Evolutionary conservation across 805 yeast genomes (phyloP), one percentile per base, ranked within the genome.

Genomic region (Wickerhamomyces subpelliculosus): DNA sequence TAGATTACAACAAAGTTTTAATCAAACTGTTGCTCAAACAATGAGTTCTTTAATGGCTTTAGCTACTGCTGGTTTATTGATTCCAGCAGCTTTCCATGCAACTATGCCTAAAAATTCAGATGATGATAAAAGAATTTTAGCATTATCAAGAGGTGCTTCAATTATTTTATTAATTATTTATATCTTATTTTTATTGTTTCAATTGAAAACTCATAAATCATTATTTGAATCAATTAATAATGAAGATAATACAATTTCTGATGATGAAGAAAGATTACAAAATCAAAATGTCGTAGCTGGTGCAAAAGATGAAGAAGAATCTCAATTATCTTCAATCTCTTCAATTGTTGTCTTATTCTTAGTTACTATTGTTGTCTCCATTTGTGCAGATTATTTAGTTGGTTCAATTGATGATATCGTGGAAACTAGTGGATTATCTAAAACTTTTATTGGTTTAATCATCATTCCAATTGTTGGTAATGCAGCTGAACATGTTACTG

Each of bases 401-500:
- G 93, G 94, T 21, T 82, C 96, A 18, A 93, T 93, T 52, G 97
- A 93, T 62, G 83, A 75, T 40, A 77, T 90, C 46, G 97, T 93
- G 27, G 84, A 68, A 41, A 65, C 78, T 23, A 78, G 95, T 3
- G 96, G 96, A 4, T 69, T 93, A 38, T 84, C 96, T 32, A 89
- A 90, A 72, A 88, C 97, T 0, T 93, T 93, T 53, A 87, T 93
- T 53, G 97, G 97, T 58, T 70, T 93, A 48, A 82, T 93, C 49
- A 78, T 93, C 33, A 82, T 93, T 45, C 98, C 98, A 29, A 90
- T 93, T 45, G 97, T 93, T 21, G 98, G 97, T 40, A 93, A 93
- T 54, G 98, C 98, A 3, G 97, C 97, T 11, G 98, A 93, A 62
- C 98, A 93, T 61, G 97, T 87, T 37, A 93, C 98, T 16, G 96